These are phyloP conservation scores for Phaeosphaeriaceae sp. DNA, from an alignment of 2,329 filamentous ascomycete genomes.

Conservation along the genomic window DNA sequence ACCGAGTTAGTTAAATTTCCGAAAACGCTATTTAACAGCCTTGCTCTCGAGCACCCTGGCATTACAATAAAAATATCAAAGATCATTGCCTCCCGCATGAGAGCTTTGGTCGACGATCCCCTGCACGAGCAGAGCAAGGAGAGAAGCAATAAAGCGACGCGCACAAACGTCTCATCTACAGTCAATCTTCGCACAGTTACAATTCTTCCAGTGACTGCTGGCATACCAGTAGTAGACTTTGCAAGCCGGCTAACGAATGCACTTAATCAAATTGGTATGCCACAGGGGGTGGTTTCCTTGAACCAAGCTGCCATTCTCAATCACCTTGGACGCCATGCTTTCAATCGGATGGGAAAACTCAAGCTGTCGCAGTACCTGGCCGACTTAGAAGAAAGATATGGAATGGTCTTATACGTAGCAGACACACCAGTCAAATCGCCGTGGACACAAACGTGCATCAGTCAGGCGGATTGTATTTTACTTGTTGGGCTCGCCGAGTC, in stretches of 20 bases:
- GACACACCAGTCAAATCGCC: conserved; percentile 97
- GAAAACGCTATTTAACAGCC: conserved; percentile 93
- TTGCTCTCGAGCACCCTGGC: conserved; percentile 94
- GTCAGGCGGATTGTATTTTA: conserved; percentile 94
- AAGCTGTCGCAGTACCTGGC: conserved; percentile 96
- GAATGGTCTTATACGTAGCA: conserved; percentile 91
- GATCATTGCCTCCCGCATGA: conserved; percentile 95
- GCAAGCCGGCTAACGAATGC: conserved; percentile 87
- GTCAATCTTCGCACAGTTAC: conserved; percentile 93
- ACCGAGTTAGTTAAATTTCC: conserved; percentile 97
- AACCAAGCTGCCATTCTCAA: conserved; percentile 95
- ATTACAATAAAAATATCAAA: conserved; percentile 99
- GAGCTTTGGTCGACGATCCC: conserved; percentile 83
- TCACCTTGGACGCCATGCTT: conserved; percentile 93
- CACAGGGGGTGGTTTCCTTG: conserved; percentile 87
- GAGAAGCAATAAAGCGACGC: conserved; percentile 59
- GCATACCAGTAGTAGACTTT: conserved; percentile 94
- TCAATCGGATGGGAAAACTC: conserved; percentile 95
- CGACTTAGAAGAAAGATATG: conserved; percentile 96
- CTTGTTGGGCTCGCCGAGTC: conserved; percentile 90
- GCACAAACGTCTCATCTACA: conserved; percentile 77
- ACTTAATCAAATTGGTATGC: conserved; percentile 84
- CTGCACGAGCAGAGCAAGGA: conserved; percentile 71
- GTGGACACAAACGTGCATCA: conserved; percentile 98
- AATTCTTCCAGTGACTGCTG: conserved; percentile 86